Base-by-base conservation (phyloP, 345 rosid genomes). In the Citrus medica region DNA sequence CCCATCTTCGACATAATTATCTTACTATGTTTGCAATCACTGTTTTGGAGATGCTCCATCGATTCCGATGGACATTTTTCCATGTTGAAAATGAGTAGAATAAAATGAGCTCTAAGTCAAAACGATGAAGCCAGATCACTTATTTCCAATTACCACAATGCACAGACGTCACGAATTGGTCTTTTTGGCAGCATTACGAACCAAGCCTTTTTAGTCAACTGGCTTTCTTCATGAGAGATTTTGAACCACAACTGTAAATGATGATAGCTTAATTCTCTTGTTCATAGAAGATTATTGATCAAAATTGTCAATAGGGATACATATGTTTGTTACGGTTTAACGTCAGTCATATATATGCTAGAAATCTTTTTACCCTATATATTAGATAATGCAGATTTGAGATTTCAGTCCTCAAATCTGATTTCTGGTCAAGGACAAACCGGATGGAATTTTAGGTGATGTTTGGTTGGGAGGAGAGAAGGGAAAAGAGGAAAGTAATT, bases 51-150 rank as follows among this genome's bases (percentile, higher is more conserved):
- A 92, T 92, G 14, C 75, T 90, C 85, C 88, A 94, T 2, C 87
- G 98, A 4, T 94, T 96, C 84, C 99, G 92, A 66, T 96, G 98
- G 98, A 88, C 90, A 37, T 96, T 96, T 81, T 96, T 96, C 85
- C 97, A 98, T 4, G 90, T 96, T 3, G 98, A 94, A 78, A 96
- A 94, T 8, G 94, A 94, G 79, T 92, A 93, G 98, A 89, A 92
- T 73, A 92, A 90, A 78, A 89, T 89, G 86, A 93, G 82, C 82
- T 74, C 89, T 84, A 82, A 86, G 86, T 81, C 92, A 25, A 81
- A 75, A 37, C 22, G 97, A 92, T 78, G 93, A 83, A 73, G n/a
- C 88, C 75, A 90, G 89, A 79, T 83, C 92, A 67, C 88, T 94
- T 35, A 72, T 62, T 63, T 79, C 89, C 21, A 85, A 63, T 68